Evolutionary conservation across 2,329 filamentous ascomycete species (phyloP), one percentile per base, ranked within the genome.

Genomic region (Penicillium nordicum): DNA sequence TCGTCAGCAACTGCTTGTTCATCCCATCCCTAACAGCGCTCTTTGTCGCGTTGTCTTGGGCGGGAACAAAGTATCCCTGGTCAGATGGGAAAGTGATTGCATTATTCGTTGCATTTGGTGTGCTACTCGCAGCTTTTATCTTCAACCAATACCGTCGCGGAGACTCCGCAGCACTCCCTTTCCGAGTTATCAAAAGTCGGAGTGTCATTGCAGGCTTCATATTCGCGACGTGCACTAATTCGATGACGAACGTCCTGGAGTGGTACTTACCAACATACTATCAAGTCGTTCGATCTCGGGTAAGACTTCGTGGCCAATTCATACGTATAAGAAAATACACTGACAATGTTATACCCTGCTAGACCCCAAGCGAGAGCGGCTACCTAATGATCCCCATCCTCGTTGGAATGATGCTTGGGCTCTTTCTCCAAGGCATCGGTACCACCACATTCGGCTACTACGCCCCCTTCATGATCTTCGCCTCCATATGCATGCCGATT

Each of bases 181-280:
- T 66, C 14, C 65, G 72, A 23, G 66, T 76, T 16, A 52, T 74
- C 5, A 67, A 64, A 44, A 59, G 61, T 32, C 64, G 71, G 27
- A 72, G 43, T 47, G 58, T 67, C 4, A 64, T 69, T 18, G 63
- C 66, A 1, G 66, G 67, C 2, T 62, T 63, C 25, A 42, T 66
- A 18, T 69, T 63, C 53, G 63, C 53, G 6, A 53, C 55, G 21
- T 69, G 63, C 45, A 64, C 57, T 9, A 67, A 67, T 50, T 61
- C 60, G 3, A 63, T 62, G 44, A 59, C 49, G 10, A 67, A 63
- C 29, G 60, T 68, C 4, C 48, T 69, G 16, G 66, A 67, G 40
- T 67, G 55, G 52, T 72, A 72, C 45, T 59, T 74, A 25, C 66
- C 71, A 8, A 74, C 69, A 1, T 75, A 73, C 55, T 75, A 68